Base-by-base conservation (phyloP, 2,329 filamentous ascomycete genomes). In the Fusarium aywerte region DNA sequence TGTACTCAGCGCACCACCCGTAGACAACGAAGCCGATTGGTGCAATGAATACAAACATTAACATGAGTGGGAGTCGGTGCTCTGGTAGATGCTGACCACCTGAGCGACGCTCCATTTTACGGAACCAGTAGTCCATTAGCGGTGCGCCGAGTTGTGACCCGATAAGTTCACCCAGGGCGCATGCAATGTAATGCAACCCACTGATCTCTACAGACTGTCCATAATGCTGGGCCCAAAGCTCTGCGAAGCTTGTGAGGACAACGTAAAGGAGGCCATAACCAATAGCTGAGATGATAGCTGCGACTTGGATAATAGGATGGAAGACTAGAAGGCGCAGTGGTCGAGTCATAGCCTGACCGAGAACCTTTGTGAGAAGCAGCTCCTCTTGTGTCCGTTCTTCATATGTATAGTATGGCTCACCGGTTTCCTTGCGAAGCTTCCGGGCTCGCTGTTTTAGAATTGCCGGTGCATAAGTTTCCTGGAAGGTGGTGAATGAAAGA, bases 241-340 rank as follows among this genome's bases (percentile, higher is more conserved):
- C 71, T 0, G 89, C 85, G 66, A 90, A 90, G 3, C 85, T 89
- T 0, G 86, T 84, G 1, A 91, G 81, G 29, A 88, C 81, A 21
- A 91, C 83, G 57, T 90, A 91, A 72, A 90, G 84, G 1, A 89
- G 74, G 0, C 89, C 88, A 65, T 89, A 90, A 16, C 85, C 77
- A 64, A 87, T 85, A 1, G 84, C 88, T 67, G 84, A 83, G 68
- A 88, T 85, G 11, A 84, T 40, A 0, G 86, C 81, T 0, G 86
- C 73, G 23, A 84, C 79, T 68, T 88, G 86, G 25, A 90, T 82
- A 58, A 89, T 88, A 12, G 87, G 85, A 52, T 90, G 87, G 1
- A 85, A 87, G 8, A 71, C 67, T 1, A 90, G 77, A 5, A 90
- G 79, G 3, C 82, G 81, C 53, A 89, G 81, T 0, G 88, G 88